phyloP scores from a whole-genome alignment of 1,139 yeast species.

The Kodamaea fungicola region DNA sequence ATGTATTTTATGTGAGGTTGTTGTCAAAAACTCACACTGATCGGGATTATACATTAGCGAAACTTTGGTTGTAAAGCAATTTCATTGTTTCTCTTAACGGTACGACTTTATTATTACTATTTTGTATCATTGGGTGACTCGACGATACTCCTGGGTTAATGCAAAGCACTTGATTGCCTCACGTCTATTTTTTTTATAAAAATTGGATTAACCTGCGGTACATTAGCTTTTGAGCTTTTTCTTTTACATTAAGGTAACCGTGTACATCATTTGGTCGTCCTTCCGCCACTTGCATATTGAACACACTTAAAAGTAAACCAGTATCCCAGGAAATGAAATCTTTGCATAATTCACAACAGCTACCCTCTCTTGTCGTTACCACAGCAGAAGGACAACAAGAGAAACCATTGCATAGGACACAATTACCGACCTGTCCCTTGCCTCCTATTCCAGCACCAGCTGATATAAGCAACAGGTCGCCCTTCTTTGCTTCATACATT shows the following conservation, averaged over 20 bases:
- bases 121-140: too few species aligned
- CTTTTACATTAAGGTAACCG: slow-evolving; percentile 1
- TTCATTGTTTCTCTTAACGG: too few species aligned
- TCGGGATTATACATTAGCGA: too few species aligned
- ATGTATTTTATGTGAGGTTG: too few species aligned
- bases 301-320: not conserved
- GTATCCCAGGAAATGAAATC: not conserved
- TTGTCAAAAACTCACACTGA: too few species aligned
- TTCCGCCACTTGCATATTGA: slow-evolving; percentile 1
- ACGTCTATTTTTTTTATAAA: not conserved
- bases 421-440: not conserved
- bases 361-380: not conserved
- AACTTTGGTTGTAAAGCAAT: too few species aligned
- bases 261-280: slow-evolving; percentile 1
- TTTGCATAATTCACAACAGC: not conserved
- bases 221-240: not conserved
- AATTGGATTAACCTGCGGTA: not conserved
- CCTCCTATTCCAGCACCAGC: not conserved
- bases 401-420: not conserved
- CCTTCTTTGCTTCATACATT: not conserved
- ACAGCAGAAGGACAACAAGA: not conserved
- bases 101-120: too few species aligned
- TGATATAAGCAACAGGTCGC: not conserved
- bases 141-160: too few species aligned
- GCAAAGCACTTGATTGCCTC: too few species aligned